These are phyloP conservation scores for Ustilago loliicola DNA, from an alignment of 1,284 basidiomycete genomes.

Conservation along the genomic window DNA sequence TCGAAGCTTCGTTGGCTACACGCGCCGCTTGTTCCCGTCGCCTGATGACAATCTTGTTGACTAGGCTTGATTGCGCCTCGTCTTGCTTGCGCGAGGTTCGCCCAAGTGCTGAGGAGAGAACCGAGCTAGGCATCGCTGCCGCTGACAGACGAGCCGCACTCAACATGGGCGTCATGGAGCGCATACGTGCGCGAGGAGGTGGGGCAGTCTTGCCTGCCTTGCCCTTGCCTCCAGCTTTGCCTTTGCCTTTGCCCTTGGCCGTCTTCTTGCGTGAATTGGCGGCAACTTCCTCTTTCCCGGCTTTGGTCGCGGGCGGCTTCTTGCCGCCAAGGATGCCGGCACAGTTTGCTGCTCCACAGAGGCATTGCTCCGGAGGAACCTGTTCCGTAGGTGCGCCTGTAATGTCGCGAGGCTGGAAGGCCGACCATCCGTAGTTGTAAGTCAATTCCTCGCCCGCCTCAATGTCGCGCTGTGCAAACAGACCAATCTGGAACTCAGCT, in stretches of 20 bases:
- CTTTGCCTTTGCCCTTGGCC: slow-evolving; percentile 29
- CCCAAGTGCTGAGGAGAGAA: slow-evolving; percentile 2
- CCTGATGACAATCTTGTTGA: slow-evolving; percentile 32
- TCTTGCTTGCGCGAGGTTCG: slow-evolving; percentile 15
- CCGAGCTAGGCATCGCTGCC: slow-evolving; percentile 26
- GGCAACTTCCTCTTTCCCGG: background rate
- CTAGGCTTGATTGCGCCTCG: slow-evolving; percentile 18
- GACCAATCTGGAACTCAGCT: slow-evolving; percentile 65
- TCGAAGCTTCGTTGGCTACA: background rate
- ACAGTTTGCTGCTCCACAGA: slow-evolving; percentile 62
- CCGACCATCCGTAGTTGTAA: slow-evolving; percentile 67
- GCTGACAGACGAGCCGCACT: slow-evolving; percentile 27
- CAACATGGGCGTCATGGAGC: slow-evolving; percentile 31
- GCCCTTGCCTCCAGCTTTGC: slow-evolving; percentile 26
- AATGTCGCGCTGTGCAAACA: slow-evolving; percentile 65
- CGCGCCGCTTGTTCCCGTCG: slow-evolving; percentile 22
- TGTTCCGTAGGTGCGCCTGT: slow-evolving; percentile 44
- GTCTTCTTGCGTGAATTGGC: slow-evolving; percentile 41
- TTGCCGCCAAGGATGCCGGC: slow-evolving; percentile 60
- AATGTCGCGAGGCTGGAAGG: slow-evolving; percentile 55
- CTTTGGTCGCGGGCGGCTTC: slow-evolving; percentile 34
- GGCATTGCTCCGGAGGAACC: slow-evolving; percentile 41
- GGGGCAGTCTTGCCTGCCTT: slow-evolving; percentile 15
- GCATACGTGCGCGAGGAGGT: slow-evolving; percentile 20
- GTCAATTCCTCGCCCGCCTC: slow-evolving; percentile 65